phyloP scores from a whole-genome alignment of 805 yeast genomes.

The Dipodascopsis uninucleata region DNA sequence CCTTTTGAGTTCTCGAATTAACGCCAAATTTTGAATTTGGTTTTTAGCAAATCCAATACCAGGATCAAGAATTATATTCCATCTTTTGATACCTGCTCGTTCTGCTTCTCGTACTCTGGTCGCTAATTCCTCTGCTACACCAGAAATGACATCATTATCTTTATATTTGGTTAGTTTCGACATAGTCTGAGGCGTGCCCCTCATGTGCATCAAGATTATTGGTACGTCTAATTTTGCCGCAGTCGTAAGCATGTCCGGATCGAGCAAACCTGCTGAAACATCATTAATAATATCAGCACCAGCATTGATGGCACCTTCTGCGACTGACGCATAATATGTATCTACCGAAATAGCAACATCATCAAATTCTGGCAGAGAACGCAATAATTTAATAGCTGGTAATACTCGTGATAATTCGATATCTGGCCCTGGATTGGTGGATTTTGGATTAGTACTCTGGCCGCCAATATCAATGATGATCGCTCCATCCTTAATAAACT shows the following conservation, averaged over 20 bases:
- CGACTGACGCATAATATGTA: conserved; percentile 77
- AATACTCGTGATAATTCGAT: conserved; percentile 70
- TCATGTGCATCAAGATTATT: conserved; percentile 74
- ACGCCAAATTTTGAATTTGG: conserved; percentile 60
- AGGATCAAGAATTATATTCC: conserved; percentile 93
- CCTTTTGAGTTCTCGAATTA: conserved; percentile 46
- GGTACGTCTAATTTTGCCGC: conserved; percentile 67
- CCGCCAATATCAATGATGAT: conserved; percentile 89
- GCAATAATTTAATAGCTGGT: conserved; percentile 62
- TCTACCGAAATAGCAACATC: conserved; percentile 71
- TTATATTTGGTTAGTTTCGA: conserved; percentile 51
- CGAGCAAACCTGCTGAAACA: conserved; percentile 75
- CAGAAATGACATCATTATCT: conserved; percentile 44
- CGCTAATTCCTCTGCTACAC: conserved; percentile 64
- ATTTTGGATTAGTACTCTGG: conserved; percentile 86
- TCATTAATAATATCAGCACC: conserved; percentile 95
- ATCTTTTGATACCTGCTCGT: conserved; percentile 63
- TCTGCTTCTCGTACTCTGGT: conserved; percentile 54
- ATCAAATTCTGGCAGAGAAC: conserved; percentile 41
- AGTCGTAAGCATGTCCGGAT: conserved; percentile 60
- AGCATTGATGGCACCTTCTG: conserved; percentile 57
- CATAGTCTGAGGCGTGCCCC: conserved; percentile 83
- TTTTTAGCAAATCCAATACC: conserved; percentile 96
- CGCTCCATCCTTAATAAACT: conserved; percentile 59
- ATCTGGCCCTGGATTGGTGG: conserved; percentile 54